Conservation (phyloP, 73 alveolate species). For the Symbiodinium natans region DNA sequence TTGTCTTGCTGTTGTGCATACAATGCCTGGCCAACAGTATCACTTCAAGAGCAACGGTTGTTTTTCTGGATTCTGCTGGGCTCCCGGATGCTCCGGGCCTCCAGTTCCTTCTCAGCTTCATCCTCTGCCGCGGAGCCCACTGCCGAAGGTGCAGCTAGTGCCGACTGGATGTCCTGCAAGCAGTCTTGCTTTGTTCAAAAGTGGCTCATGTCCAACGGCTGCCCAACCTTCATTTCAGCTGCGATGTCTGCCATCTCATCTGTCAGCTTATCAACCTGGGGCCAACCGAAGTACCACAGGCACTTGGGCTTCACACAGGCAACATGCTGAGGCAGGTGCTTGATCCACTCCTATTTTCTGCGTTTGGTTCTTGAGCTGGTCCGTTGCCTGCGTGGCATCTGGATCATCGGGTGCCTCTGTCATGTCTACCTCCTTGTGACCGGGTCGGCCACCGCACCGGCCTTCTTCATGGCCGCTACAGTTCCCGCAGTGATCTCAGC, state of each 20-base stretch:
- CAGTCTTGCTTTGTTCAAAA: neutral
- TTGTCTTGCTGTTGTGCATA: constrained; percentile 50
- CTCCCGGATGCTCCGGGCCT: too few species aligned
- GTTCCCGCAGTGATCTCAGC: constrained; percentile 72
- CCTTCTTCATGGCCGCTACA: constrained; percentile 75
- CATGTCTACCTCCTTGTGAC: too few species aligned
- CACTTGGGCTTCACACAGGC: too few species aligned
- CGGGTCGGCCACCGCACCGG: too few species aligned
- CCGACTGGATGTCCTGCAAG: constrained; percentile 75
- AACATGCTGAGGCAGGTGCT: neutral
- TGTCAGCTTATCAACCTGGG: constrained; percentile 58
- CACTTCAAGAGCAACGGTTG: too few species aligned
- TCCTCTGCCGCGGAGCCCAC: constrained; percentile 42
- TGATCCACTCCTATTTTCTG: constrained; percentile 61
- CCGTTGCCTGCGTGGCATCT: constrained; percentile 17
- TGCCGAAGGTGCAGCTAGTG: constrained; percentile 46
- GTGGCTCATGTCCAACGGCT: neutral
- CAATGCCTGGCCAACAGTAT: neutral
- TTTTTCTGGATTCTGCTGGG: too few species aligned
- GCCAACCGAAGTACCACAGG: neutral
- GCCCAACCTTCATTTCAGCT: constrained; percentile 63
- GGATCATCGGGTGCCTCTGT: too few species aligned
- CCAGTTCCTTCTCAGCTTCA: constrained; percentile 49
- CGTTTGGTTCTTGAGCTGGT: constrained; percentile 33
- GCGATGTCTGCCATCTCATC: constrained; percentile 75